Evolutionary conservation across 768 basidiomycete genomes (phyloP).

Genomic region (Rhizopogon sp.): DNA sequence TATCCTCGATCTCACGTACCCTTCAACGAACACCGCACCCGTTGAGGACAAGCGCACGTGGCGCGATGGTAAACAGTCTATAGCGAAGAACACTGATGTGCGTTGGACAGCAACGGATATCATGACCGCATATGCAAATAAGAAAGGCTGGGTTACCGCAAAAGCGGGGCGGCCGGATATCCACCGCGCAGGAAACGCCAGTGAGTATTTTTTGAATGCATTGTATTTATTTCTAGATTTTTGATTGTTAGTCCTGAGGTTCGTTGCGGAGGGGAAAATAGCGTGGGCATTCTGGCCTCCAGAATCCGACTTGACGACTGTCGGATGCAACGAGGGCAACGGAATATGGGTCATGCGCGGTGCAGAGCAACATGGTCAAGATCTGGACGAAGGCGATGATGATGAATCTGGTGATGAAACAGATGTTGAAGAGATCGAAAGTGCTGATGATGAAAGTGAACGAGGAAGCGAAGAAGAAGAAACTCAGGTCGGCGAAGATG

Average conservation of each 20-base stretch:
- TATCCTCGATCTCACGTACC: conserved; percentile 56
- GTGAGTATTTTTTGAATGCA: conserved; percentile 42
- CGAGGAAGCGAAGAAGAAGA: not conserved
- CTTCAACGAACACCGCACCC: conserved; percentile 26
- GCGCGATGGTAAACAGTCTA: conserved; percentile 43
- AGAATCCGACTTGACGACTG: conserved; percentile 23
- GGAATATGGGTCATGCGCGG: conserved; percentile 58
- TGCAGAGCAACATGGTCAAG: conserved; percentile 16
- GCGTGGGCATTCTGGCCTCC: conserved; percentile 88
- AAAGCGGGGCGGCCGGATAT: conserved; percentile 87
- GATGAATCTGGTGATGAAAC: conserved; percentile 16
- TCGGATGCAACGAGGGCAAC: conserved; percentile 23
- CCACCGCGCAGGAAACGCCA: conserved; percentile 84
- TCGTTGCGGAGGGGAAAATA: conserved; percentile 77
- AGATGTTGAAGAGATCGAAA: conserved; percentile 17
- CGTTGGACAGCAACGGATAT: conserved; percentile 87
- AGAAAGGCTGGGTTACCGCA: conserved; percentile 85
- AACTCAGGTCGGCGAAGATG: not conserved
- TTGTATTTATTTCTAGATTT: not conserved
- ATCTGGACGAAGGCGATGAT: conserved; percentile 15
- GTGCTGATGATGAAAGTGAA: conserved; percentile 10
- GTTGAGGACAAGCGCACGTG: conserved; percentile 74
- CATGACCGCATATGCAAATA: conserved; percentile 68
- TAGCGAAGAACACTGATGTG: conserved; percentile 12
- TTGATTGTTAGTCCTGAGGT: conserved; percentile 57